Percentiles rank a stretch among this genome's conserved stretches.
Evolutionary conservation across 768 basidiomycete species (phyloP).

Genomic region (Collybia mongolica): DNA sequence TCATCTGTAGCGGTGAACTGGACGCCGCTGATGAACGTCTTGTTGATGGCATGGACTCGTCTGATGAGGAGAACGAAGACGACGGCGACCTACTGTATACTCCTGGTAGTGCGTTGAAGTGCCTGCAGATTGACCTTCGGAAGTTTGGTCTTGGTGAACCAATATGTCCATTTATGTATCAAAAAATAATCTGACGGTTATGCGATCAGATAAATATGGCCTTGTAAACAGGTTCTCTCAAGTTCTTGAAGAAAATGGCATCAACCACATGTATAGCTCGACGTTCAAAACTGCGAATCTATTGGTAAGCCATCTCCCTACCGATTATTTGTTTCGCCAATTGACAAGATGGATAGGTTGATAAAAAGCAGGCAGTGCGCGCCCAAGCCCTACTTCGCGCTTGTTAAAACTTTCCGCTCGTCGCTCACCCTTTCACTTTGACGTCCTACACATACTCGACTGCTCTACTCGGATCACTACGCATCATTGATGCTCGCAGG

Average conservation of each 20-base stretch:
- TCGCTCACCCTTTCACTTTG: too few species aligned
- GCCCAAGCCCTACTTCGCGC: constrained; percentile 57
- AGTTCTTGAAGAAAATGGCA: constrained; percentile 67
- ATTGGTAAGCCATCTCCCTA: constrained; percentile 41
- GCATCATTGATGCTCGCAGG: too few species aligned
- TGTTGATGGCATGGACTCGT: constrained; percentile 23
- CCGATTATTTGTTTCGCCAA: not conserved
- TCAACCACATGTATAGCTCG: constrained; percentile 84
- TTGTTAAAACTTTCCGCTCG: constrained; percentile 35
- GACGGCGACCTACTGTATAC: constrained; percentile 28
- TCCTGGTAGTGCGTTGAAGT: constrained; percentile 49
- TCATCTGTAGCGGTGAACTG: constrained; percentile 70
- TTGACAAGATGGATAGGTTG: constrained; percentile 36
- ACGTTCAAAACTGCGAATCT: constrained; percentile 85
- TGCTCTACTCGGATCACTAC: too few species aligned
- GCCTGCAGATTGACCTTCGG: constrained; percentile 74
- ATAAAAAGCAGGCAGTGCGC: constrained; percentile 54
- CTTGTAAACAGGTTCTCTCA: constrained; percentile 76
- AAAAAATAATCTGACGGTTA: not conserved
- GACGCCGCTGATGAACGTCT: constrained; percentile 51
- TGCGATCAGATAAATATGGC: constrained; percentile 64
- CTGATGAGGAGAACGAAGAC: constrained; percentile 33
- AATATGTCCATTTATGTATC: too few species aligned
- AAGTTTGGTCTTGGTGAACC: constrained; percentile 67
- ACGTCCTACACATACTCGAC: too few species aligned